Evolutionary conservation across 257 asterid genomes (phyloP).

Genomic region (Cynanchum wilfordii): DNA sequence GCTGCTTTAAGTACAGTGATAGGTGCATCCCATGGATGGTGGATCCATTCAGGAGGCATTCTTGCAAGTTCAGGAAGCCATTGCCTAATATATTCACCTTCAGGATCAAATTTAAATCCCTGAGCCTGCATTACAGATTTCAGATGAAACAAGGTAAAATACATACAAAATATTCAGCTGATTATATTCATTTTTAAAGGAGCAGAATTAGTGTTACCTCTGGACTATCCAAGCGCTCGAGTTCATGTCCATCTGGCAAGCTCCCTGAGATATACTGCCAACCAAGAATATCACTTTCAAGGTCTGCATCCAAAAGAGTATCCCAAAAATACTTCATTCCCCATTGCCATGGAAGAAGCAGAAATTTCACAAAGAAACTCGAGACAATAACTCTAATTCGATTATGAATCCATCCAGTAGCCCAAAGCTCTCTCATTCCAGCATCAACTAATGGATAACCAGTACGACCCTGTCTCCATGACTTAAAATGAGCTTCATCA

Average conservation of each 20-base stretch:
- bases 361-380: slow-evolving; percentile 76
- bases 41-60: slow-evolving; percentile 90
- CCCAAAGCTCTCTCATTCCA: slow-evolving; percentile 98
- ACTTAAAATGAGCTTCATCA: slow-evolving; percentile 59
- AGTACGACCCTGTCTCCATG: slow-evolving; percentile 90
- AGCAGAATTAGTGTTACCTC: slow-evolving; percentile 43
- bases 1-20: slow-evolving; percentile 55
- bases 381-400: slow-evolving; percentile 75
- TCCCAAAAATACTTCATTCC: slow-evolving; percentile 99
- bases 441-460: slow-evolving; percentile 95
- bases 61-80: slow-evolving; percentile 93
- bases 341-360: slow-evolving; percentile 95
- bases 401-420: slow-evolving; percentile 93
- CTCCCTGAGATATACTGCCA: slow-evolving; percentile 94
- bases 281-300: slow-evolving; percentile 87
- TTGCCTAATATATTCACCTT: slow-evolving; percentile 76
- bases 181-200: background rate
- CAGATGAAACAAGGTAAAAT: background rate
- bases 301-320: slow-evolving; percentile 85
- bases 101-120: slow-evolving; percentile 80
- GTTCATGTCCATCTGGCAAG: slow-evolving; percentile 91
- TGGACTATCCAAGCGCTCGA: slow-evolving; percentile 83
- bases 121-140: slow-evolving; percentile 48
- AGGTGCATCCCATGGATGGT: slow-evolving; percentile 97
- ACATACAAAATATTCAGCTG: background rate